Evolutionary conservation across 306 rosid genomes (phyloP), one percentile per base, ranked within the genome.

Genomic region (Lathyrus tuberosus): DNA sequence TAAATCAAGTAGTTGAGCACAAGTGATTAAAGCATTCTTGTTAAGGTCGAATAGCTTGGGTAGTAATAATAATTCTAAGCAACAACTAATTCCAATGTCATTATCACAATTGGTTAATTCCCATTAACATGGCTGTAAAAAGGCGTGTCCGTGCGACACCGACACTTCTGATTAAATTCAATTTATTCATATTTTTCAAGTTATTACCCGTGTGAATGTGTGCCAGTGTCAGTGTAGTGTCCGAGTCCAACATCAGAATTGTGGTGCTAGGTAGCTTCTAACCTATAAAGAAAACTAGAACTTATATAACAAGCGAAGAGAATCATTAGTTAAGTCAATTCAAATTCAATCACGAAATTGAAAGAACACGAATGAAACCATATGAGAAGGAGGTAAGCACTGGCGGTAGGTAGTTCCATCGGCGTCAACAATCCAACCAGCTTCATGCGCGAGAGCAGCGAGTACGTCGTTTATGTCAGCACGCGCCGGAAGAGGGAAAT

Each of bases 401-500:
- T 83, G 95, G 74, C 99, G 82, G 42, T 85, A 91, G 3, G 99
- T 90, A 59, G 92, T 88, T 65, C 99, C 99, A 38, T 94, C 97
- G 9, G 88, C 75, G 44, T 94, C 97, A 16, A 94, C 99, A 5
- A 85, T 76, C 99, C 99, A 94, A 64, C 99, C 99, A 15, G 99
- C 97, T 76, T 88, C 95, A 59, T 97, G 90, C 9, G 99, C 99
- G n/a, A 94, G 91, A 15, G 99, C 99, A 2, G 97, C 99, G 22
- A 94, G 96, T 31, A 94, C 99, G 58, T 94, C 97, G 74, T 94
- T 94, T 92, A 94, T 94, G 56, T 94, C 98, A 3, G 98, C 98
- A 41, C 98, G 98, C 38, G 97, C 97, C 17, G 98, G 98, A 10
- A 94, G 91, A 26, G 98, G 89, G 73, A 94, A 94, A 72, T 87